phyloP scores from a whole-genome alignment of 106 monocot genomes.

The Allium fistulosum region DNA sequence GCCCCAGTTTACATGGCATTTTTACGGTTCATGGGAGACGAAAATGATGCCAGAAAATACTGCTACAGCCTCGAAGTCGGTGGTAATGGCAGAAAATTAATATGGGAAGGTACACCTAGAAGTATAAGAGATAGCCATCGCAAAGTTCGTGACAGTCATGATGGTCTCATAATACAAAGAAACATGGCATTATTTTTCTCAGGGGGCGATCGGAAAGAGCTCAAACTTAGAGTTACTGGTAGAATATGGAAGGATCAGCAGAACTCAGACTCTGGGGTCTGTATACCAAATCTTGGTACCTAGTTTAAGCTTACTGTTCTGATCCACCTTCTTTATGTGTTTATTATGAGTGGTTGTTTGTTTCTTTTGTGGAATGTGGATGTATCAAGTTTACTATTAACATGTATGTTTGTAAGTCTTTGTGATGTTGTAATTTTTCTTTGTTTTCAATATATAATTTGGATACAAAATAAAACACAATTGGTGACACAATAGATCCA shows the following conservation, averaged over 20 bases:
- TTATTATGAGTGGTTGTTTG: neutral
- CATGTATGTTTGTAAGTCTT: no score
- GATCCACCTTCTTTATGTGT: neutral
- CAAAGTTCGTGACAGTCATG: constrained; percentile 21
- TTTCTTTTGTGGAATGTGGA: neutral
- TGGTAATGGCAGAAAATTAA: constrained; percentile 16
- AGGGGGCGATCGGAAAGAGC: constrained; percentile 19
- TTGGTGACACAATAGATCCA: no score
- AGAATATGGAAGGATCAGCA: constrained; percentile 32
- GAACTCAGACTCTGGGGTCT: constrained; percentile 13
- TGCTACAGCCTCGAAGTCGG: constrained; percentile 24
- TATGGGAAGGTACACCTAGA: constrained; percentile 20
- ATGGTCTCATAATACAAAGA: constrained; percentile 26
- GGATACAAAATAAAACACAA: no score
- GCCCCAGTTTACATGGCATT: constrained; percentile 28
- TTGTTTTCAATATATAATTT: no score
- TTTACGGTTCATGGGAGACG: constrained; percentile 22
- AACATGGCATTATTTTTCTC: constrained; percentile 28
- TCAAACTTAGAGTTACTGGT: constrained; percentile 21
- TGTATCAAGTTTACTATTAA: neutral
- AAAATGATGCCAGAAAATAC: constrained; percentile 17
- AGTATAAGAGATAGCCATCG: constrained; percentile 26
- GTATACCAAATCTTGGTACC: constrained; percentile 20
- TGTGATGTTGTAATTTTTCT: no score
- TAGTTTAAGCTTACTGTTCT: neutral